These are phyloP conservation scores for Hypoxylon intermedium DNA, from an alignment of 495 filamentous ascomycete species.

Conservation along the genomic window DNA sequence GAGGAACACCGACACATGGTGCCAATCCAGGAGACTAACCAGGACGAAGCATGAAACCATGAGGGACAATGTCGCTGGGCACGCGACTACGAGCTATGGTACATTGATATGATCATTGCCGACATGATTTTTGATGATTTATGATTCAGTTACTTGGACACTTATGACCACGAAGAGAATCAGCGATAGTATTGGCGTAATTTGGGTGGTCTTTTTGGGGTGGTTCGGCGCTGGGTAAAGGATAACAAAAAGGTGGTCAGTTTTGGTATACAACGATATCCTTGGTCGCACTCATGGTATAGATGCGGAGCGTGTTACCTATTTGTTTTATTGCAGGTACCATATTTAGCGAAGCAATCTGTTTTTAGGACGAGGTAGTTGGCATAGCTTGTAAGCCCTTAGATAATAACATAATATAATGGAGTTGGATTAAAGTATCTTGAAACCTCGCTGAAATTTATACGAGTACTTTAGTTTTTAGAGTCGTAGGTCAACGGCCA, in stretches of 20 bases:
- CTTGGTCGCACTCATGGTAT: constrained; percentile 9
- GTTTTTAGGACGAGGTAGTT: constrained; percentile 9
- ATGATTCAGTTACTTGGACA: constrained; percentile 1
- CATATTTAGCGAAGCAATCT: constrained; percentile 16
- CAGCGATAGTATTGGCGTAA: constrained; percentile 7
- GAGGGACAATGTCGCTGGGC: background rate
- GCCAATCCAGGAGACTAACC: background rate
- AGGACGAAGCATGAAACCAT: constrained; percentile 6
- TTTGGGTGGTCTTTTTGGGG: constrained; percentile 9
- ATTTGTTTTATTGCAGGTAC: constrained; percentile 7
- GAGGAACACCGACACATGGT: background rate
- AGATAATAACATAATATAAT: constrained; percentile 30
- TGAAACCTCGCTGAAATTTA: no score
- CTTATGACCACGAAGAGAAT: constrained; percentile 2
- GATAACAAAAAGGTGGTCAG: constrained; percentile 13
- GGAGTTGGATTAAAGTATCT: background rate
- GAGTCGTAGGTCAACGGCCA: background rate
- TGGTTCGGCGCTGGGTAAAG: constrained; percentile 11
- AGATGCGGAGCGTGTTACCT: constrained; percentile 5
- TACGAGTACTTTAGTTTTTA: background rate
- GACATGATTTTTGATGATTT: constrained; percentile 11
- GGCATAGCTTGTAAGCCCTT: constrained; percentile 13
- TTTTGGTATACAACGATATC: constrained; percentile 30
- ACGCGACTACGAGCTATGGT: background rate
- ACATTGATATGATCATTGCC: background rate